phyloP scores from a whole-genome alignment of 176 grass and related monocot species.

The Aegilops sharonensis region DNA sequence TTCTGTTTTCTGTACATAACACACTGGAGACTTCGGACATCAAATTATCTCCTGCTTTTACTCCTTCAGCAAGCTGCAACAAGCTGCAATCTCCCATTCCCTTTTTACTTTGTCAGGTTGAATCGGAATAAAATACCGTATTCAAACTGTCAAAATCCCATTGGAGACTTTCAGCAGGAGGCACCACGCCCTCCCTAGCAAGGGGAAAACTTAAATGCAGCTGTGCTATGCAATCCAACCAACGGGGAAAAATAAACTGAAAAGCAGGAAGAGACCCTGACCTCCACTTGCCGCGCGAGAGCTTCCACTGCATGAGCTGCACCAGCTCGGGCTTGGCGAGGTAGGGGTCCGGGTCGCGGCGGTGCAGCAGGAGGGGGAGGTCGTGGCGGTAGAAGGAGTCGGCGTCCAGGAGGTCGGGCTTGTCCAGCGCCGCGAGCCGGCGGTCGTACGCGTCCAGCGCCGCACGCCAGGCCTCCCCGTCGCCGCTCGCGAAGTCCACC shows the following conservation, averaged over 20 bases:
- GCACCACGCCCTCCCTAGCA: not conserved
- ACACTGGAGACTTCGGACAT: not conserved
- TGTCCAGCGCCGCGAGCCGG: conserved; percentile 48
- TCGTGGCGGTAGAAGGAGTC: conserved; percentile 78
- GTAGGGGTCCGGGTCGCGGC: conserved; percentile 59
- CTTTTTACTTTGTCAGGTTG: not conserved
- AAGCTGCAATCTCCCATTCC: not conserved
- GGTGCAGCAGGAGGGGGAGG: conserved; percentile 57
- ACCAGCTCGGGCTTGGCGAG: conserved; percentile 71
- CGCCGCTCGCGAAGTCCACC: conserved; percentile 63
- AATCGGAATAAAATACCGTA: not conserved
- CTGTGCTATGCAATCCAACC: not conserved
- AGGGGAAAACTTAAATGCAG: not conserved
- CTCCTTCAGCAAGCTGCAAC: not conserved
- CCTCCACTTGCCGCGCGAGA: conserved; percentile 92
- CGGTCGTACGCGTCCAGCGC: conserved; percentile 63
- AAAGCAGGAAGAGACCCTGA: not conserved
- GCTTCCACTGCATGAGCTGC: conserved; percentile 93
- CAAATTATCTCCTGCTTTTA: not conserved
- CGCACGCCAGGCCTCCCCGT: conserved; percentile 50
- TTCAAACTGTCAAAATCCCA: not conserved
- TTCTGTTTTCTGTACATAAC: not conserved
- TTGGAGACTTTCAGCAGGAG: not conserved
- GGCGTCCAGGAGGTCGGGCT: conserved; percentile 60
- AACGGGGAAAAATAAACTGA: not conserved